Conservation (phyloP, 148 eudicot genomes). For the Persicaria tinctoria region DNA sequence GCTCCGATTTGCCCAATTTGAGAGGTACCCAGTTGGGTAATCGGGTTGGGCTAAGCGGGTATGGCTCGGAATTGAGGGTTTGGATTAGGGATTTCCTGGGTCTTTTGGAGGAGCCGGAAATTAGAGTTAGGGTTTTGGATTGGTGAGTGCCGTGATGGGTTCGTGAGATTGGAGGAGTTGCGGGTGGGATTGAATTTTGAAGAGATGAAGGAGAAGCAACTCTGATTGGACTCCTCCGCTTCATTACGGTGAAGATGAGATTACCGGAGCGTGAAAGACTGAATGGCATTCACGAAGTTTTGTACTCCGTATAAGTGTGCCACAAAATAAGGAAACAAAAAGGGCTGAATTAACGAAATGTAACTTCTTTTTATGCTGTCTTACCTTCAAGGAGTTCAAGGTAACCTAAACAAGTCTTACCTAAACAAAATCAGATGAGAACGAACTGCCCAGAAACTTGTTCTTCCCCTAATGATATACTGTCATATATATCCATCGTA, state of each 20-base stretch:
- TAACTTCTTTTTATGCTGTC: no score
- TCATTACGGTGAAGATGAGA: slow-evolving; percentile 20
- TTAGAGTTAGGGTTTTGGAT: slow-evolving; percentile 17
- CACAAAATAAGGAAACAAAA: no score
- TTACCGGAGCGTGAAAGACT: background rate
- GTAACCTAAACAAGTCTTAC: no score
- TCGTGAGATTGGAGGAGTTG: slow-evolving; percentile 43
- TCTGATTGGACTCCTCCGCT: slow-evolving; percentile 22
- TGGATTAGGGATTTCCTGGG: slow-evolving; percentile 31
- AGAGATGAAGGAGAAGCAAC: slow-evolving; percentile 10
- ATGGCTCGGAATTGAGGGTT: slow-evolving; percentile 19
- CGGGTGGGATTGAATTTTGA: slow-evolving; percentile 19
- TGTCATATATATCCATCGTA: no score
- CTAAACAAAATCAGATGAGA: no score
- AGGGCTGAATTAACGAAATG: no score
- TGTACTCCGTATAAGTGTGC: no score
- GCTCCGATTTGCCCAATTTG: slow-evolving; percentile 54
- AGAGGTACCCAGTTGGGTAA: slow-evolving; percentile 58
- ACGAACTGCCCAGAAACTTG: no score
- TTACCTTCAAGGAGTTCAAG: no score
- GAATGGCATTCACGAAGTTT: no score
- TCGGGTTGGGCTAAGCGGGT: slow-evolving; percentile 11
- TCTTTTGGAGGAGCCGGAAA: slow-evolving; percentile 26
- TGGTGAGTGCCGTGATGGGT: slow-evolving; percentile 20
- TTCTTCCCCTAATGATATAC: no score